Base-by-base conservation (phyloP, 176 grass and related monocot genomes). In the Carex scoparia region DNA sequence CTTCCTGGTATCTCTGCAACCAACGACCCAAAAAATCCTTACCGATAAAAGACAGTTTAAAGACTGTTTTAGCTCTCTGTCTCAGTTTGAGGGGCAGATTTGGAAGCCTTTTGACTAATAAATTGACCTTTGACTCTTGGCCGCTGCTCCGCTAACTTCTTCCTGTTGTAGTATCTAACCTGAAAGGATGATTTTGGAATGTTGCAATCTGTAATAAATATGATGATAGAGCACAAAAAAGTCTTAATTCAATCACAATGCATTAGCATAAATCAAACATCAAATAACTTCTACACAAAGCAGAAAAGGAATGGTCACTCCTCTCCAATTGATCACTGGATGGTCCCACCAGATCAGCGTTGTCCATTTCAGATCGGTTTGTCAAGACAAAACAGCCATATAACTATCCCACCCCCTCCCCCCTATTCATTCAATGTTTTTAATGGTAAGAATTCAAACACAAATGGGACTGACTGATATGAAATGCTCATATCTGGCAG, bases 71-170 rank as follows among this genome's bases (percentile, higher is more conserved):
- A 88, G 77, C 89, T 78, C 76, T 95, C 93, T 12, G 66, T 86
- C 27, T 89, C 96, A 59, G 85, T 80, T 84, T 80, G 68, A 69
- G 81, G 69, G 63, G 70, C 60, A 75, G 88, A 85, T 65, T 91
- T 88, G 7, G 81, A 54, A 53, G 38, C 11, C 40, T 92, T 95
- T 85, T 92, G 93, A 84, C 97, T 90, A 68, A 95, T 88, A 94
- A 99, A 99, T 73, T 99, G 97, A 58, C 97, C 97, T 86, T 96
- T 99, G 62, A 99, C 87, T 84, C 97, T 92, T 1, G 88, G 93
- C 48, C 97, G 85, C 71, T 95, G 93, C 33, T 99, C 93, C 9
- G 97, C 93, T 84, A 99, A 88, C 84, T 94, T 99, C 82, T 96
- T 94, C 84, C 97, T 95, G 70, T 88, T 96, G 49, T 96, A 88